phyloP scores from a whole-genome alignment of 306 rosid genomes.

The Dryas alaskensis region DNA sequence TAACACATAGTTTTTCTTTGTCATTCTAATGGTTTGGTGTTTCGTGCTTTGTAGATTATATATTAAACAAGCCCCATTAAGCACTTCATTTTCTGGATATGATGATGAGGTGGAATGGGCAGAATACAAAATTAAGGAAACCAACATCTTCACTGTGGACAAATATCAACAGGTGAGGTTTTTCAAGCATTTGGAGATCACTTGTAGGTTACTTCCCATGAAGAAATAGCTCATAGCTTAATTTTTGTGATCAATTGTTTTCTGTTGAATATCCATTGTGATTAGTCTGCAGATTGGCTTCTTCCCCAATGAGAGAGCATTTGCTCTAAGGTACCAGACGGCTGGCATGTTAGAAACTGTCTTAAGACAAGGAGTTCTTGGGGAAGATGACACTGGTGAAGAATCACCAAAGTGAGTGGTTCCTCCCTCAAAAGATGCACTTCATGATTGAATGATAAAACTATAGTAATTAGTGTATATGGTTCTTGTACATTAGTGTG shows the following conservation, averaged over 20 bases:
- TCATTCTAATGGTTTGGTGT: conserved; percentile 14
- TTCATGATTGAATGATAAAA: background rate
- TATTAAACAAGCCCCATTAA: conserved; percentile 69
- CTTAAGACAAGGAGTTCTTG: conserved; percentile 84
- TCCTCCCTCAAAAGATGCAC: conserved; percentile 12
- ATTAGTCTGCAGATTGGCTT: conserved; percentile 95
- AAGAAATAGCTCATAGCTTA: conserved; percentile 9
- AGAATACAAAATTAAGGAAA: conserved; percentile 91
- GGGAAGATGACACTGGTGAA: conserved; percentile 96
- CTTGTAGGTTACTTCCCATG: background rate
- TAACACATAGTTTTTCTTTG: too few species aligned
- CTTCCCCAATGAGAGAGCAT: conserved; percentile 84
- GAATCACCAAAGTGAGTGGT: conserved; percentile 77
- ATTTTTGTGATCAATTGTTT: conserved; percentile 37
- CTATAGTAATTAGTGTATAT: background rate
- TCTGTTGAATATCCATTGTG: conserved; percentile 57
- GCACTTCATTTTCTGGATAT: conserved; percentile 53
- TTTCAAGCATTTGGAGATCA: conserved; percentile 9
- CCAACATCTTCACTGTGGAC: conserved; percentile 89
- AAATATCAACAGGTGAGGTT: conserved; percentile 92
- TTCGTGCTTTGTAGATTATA: conserved; percentile 54
- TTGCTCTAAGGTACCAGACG: conserved; percentile 88
- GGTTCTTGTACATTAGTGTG: background rate
- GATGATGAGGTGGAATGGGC: conserved; percentile 74
- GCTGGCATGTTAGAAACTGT: conserved; percentile 93